Base-by-base conservation (phyloP, 768 basidiomycete genomes). In the Kwoniella heveanensis region DNA sequence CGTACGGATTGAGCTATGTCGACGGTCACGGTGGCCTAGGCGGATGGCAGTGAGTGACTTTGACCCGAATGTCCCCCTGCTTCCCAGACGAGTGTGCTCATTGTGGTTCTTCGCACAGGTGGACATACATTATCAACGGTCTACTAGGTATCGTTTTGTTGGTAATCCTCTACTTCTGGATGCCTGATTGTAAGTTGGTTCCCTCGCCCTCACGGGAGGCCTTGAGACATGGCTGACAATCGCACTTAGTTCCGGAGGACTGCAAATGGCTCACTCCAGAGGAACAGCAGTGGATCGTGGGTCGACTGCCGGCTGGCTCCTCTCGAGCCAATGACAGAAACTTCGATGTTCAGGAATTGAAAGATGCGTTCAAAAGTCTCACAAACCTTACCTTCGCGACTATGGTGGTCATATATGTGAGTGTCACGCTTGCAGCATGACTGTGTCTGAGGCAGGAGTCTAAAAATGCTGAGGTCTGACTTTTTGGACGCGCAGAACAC, bases 261-360 rank as follows among this genome's bases (percentile, higher is more conserved):
- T 54, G 70, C 15, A 62, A 68, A 53, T 73, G 73, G 67, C 66
- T 76, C 32, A 68, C 74, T 4, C 59, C 44, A 1, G 55, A 64
- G 10, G 74, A 76, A 62, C 57, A 47, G n/a, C 51, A 62, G 24
- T 53, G 52, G 32, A 57, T 76, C 44, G 59, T 59, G 9, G 58
- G 65, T 13, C 74, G 74, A 19, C 67, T 76, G 4, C 67, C 74
- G 9, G 47, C 65, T 1, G 69, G 61, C 47, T 60, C 68, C 0
- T 53, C 70, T 19, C 54, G 58, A 30, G 52, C 59, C 5, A 62
- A 66, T 29, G 70, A 73, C 37, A 29, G 25, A n/a, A 68, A 70
- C 52, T 64, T 76, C 27, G 57, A 65, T 54, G 60, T 57, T 61
- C 10, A 22, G 12, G 66, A 52, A 15, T 62, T 72, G 15, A 60